Evolutionary conservation across 2,329 filamentous ascomycete genomes (phyloP), one percentile per base, ranked within the genome.

Genomic region (Lachnellula arida): DNA sequence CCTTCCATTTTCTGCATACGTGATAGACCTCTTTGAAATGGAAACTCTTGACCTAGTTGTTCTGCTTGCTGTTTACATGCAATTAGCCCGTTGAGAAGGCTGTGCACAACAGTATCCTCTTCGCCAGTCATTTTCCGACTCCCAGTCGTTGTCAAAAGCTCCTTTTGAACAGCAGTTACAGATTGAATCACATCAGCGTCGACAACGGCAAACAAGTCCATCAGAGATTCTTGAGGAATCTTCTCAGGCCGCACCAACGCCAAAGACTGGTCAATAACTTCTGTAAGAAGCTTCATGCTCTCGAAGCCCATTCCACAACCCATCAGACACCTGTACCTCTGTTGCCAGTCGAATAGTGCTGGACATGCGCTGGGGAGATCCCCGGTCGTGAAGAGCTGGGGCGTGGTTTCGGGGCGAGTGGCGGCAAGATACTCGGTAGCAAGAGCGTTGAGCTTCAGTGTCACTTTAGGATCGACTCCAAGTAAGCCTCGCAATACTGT

Each of bases 401-500:
- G 61, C 58, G 22, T 61, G 54, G 40, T 58, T 46, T 46, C 63
- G 55, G 14, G 63, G 50, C 40, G 58, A 34, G 58, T 65, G 46
- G 63, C 65, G 42, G 57, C 28, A 9, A 70, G 63, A 57, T 69
- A 71, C n/a, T 58, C 59, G 8, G 59, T 58, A 2, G 69, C 67
- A 15, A 70, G 66, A 4, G 60, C 57, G 42, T 74, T 68, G 22
- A 75, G 71, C 11, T 65, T 60, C 6, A 60, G 39, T 1, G 73
- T 74, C 47, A 72, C 55, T 19, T 62, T 61, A 4, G 65, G 59
- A 22, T 71, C 64, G n/a, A 59, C 56, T 34, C 62, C 67, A 19
- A 72, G 56, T 5, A 68, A 54, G 7, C 64, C 65, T 54, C 74
- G 65, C 51, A 76, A 61, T 5, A 76, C 66, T 6, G 67, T 66